Evolutionary conservation across 1,139 yeast genomes (phyloP).

Genomic region (Suhomyces yuchorum): DNA sequence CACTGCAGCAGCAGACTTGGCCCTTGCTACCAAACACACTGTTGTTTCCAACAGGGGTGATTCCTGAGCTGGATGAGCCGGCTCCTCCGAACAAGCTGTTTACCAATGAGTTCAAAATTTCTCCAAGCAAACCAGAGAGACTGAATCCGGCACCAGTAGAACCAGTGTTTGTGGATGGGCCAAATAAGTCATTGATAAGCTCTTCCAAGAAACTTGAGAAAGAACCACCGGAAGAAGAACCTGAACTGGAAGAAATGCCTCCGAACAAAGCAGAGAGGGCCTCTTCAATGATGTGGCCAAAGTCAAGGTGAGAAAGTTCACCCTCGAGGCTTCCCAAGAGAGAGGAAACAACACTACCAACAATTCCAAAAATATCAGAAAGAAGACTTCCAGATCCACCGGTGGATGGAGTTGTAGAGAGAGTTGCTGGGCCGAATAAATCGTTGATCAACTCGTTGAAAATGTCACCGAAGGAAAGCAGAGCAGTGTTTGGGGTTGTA

Average conservation of each 20-base stretch:
- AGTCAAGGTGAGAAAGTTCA: slow-evolving; percentile 13
- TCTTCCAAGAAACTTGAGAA: slow-evolving; percentile 15
- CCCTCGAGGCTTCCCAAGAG: slow-evolving; percentile 13
- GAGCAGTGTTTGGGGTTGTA: slow-evolving; percentile 18
- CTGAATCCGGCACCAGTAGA: slow-evolving; percentile 10
- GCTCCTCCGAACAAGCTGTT: slow-evolving; percentile 13
- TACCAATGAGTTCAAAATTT: slow-evolving; percentile 14
- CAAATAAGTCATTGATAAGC: slow-evolving; percentile 19
- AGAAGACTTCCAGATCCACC: slow-evolving; percentile 21
- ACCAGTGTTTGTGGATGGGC: slow-evolving; percentile 13
- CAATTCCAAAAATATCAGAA: slow-evolving; percentile 24
- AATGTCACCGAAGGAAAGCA: slow-evolving; percentile 12
- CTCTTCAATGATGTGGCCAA: slow-evolving; percentile 14
- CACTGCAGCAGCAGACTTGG: slow-evolving; percentile 23
- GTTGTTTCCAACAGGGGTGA: slow-evolving; percentile 14
- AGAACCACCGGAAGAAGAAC: slow-evolving; percentile 14
- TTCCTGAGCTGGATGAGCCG: slow-evolving; percentile 7
- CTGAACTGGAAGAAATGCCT: slow-evolving; percentile 16
- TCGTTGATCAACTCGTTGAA: slow-evolving; percentile 16
- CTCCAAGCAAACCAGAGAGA: slow-evolving; percentile 13
- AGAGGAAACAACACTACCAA: slow-evolving; percentile 16
- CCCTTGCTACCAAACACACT: slow-evolving; percentile 16
- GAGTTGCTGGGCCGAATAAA: slow-evolving; percentile 17
- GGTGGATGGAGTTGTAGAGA: slow-evolving; percentile 16
- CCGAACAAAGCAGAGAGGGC: slow-evolving; percentile 20